Evolutionary conservation across 2,329 filamentous ascomycete species (phyloP).

Genomic region (Penicillium griseofulvum): DNA sequence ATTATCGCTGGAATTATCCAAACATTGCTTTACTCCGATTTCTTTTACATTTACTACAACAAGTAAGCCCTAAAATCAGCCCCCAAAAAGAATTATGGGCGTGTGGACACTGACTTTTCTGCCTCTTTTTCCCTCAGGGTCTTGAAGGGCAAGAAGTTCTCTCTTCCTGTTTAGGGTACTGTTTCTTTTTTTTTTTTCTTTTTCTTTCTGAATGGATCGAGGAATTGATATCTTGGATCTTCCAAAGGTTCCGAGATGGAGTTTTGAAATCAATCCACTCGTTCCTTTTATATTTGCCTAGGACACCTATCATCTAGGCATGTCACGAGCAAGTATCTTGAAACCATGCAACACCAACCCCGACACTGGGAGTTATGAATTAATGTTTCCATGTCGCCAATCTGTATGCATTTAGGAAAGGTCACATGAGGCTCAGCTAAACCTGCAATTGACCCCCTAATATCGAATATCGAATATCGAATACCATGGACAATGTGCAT

Average conservation of each 20-base stretch:
- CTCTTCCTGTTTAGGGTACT: conserved; percentile 67
- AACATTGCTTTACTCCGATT: conserved; percentile 95
- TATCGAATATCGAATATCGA: not conserved
- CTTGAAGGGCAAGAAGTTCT: conserved; percentile 83
- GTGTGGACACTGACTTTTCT: not conserved
- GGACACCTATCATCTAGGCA: no score
- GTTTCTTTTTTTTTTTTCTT: not conserved
- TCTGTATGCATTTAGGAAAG: not conserved
- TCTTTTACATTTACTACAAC: conserved; percentile 99
- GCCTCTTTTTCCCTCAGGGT: conserved; percentile 46
- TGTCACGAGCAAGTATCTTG: not conserved
- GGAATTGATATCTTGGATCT: not conserved
- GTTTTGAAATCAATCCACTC: not conserved
- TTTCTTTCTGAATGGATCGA: not conserved
- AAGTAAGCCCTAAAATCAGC: conserved; percentile 59
- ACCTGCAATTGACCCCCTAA: not conserved
- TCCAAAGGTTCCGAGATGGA: not conserved
- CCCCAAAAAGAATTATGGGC: no score
- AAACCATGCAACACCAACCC: not conserved
- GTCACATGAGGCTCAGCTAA: not conserved
- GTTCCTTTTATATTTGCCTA: not conserved
- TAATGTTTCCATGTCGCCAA: conserved; percentile 4
- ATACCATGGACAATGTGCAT: not conserved
- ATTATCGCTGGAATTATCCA: conserved; percentile 87
- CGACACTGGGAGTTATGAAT: not conserved